These are phyloP conservation scores for Cucurbita ficifolia DNA, from an alignment of 306 rosid genomes.

Conservation along the genomic window DNA sequence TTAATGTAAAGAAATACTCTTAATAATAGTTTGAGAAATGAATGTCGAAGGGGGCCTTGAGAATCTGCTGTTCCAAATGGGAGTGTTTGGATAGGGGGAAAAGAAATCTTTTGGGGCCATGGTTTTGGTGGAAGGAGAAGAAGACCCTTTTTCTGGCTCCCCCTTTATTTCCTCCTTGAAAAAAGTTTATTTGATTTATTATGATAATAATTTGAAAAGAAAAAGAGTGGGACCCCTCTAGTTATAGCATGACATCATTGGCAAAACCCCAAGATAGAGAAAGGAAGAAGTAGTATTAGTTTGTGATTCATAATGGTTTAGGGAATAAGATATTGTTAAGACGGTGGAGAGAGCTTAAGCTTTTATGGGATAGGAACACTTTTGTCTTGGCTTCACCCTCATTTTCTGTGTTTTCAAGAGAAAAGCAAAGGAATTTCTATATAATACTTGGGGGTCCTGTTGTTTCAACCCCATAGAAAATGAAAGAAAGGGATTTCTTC, in stretches of 20 bases:
- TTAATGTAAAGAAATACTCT: neutral
- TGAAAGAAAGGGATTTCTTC: constrained; percentile 1
- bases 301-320: constrained; percentile 1
- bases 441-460: neutral
- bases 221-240: neutral
- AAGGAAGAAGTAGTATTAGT: neutral
- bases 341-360: neutral
- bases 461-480: constrained; percentile 4
- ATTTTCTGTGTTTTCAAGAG: neutral
- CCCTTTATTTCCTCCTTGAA: neutral
- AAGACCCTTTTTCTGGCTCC: neutral
- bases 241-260: neutral
- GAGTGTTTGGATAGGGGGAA: constrained; percentile 6
- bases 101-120: constrained; percentile 9
- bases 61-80: constrained; percentile 4
- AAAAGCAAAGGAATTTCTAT: neutral
- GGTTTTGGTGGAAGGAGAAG: constrained; percentile 3
- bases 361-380: neutral
- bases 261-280: neutral
- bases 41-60: constrained; percentile 5
- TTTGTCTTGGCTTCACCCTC: neutral
- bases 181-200: neutral
- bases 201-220: neutral
- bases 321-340: neutral
- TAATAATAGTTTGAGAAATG: constrained; percentile 1